Evolutionary conservation across 352 stramenopile genomes (phyloP).

Genomic region (Globisporangium abappressorium): DNA sequence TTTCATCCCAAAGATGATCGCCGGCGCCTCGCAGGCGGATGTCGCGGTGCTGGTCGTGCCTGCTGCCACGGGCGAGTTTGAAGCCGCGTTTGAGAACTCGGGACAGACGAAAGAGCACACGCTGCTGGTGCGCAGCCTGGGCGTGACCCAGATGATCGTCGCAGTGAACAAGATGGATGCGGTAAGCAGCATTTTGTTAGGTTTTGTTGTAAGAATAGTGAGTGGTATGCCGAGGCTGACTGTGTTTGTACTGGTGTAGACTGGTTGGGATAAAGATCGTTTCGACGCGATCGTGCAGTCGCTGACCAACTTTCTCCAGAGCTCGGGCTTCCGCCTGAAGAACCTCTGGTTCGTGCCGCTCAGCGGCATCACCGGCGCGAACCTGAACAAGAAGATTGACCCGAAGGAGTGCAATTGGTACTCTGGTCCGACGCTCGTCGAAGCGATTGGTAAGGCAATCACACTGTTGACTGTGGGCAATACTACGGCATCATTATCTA

Average conservation of each 20-base stretch:
- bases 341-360: conserved; percentile 87
- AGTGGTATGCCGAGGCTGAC: not conserved
- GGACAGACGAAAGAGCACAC: conserved; percentile 98
- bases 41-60: conserved; percentile 94
- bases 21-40: conserved; percentile 89
- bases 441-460: conserved; percentile 56
- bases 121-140: conserved; percentile 90
- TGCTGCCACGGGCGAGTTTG: conserved; percentile 93
- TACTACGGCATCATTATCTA: not conserved
- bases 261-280: conserved; percentile 68
- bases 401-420: conserved; percentile 69
- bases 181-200: conserved; percentile 23
- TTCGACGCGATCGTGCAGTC: conserved; percentile 79
- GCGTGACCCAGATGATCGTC: conserved; percentile 94
- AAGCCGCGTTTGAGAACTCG: conserved; percentile 92
- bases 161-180: conserved; percentile 99
- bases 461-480: not conserved
- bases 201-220: not conserved
- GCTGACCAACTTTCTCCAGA: conserved; percentile 71
- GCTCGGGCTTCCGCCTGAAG: conserved; percentile 72
- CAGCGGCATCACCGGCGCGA: conserved; percentile 83
- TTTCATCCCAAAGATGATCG: conserved; percentile 98
- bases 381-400: conserved; percentile 65
- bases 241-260: conserved; percentile 18
- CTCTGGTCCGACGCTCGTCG: conserved; percentile 68